Evolutionary conservation across 108 stramenopile genomes (phyloP), one percentile per base, ranked within the genome.

Genomic region (Pseudonitzschia pungens): DNA sequence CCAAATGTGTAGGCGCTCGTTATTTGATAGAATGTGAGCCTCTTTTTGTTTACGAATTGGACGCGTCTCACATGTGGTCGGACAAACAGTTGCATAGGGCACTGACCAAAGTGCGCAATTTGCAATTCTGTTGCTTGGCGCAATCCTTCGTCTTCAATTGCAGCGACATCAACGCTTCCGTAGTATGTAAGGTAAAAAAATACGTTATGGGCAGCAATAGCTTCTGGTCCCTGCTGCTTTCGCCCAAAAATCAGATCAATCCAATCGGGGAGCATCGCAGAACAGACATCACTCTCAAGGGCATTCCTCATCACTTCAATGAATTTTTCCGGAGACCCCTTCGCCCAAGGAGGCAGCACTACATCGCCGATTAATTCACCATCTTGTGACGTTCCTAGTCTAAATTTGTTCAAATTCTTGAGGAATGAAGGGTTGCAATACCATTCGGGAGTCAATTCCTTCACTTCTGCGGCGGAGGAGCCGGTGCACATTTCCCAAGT

Each of bases 141-240:
- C 31, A 96, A 75, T 21, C 76, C 88, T 54, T 91, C 94, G 71
- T 99, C 97, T 73, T 96, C 90, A 52, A 99, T 97, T 56, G 82
- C 84, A 10, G 93, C 92, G 48, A 99, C 85, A 71, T 99, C 98
- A 4, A 99, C 96, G 20, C 91, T 92, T 15, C 98, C 98, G 71
- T 98, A 98, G 80, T 99, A 99, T 9, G 98, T 98, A 42, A 99
- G 84, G 69, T 98, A 98, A 81, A 96, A 97, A 74, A 98, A 99
- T 10, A 99, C 98, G 71, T 99, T 99, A 74, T 93, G 78, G 16
- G 97, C 96, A 50, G 89, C 89, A 57, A 96, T 94, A 11, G 99
- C 97, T 42, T 92, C 90, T 15, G 91, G 86, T 5, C 98, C 98
- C 55, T 95, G 94, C 77, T 99, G 98, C 70, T 98, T 96, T 41